Evolutionary conservation across 305 asterid genomes (phyloP).

Genomic region (Fraxinus platypoda): DNA sequence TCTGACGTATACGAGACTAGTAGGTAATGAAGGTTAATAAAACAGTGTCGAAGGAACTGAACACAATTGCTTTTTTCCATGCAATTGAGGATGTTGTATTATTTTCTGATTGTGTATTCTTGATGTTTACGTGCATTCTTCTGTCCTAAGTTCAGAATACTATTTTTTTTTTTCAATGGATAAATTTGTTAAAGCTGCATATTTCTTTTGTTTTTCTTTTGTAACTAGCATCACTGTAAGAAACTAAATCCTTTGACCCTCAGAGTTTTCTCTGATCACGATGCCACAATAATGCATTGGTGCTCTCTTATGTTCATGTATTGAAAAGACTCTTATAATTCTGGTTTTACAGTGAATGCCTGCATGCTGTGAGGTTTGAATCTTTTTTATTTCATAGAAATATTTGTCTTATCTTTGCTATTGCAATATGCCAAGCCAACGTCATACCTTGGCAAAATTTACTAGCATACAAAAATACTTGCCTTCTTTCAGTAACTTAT

Average conservation of each 20-base stretch:
- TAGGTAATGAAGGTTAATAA: slow-evolving; percentile 5
- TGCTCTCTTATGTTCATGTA: neutral
- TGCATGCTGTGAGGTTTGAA: neutral
- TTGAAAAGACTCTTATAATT: too few relatives aligned
- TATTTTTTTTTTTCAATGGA: neutral
- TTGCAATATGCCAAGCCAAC: slow-evolving; percentile 2
- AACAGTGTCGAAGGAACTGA: neutral
- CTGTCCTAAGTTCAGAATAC: neutral
- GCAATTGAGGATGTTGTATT: slow-evolving; percentile 3
- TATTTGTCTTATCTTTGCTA: neutral
- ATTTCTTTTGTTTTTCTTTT: neutral
- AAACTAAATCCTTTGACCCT: neutral
- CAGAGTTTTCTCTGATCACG: neutral
- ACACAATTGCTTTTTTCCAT: neutral
- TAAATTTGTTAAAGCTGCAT: neutral
- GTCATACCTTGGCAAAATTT: neutral
- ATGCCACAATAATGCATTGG: neutral
- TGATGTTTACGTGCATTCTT: slow-evolving; percentile 15
- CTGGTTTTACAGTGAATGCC: neutral
- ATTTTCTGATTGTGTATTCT: neutral
- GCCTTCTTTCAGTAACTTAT: slow-evolving; percentile 19
- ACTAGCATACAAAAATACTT: slow-evolving; percentile 4
- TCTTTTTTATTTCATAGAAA: neutral
- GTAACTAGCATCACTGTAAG: neutral
- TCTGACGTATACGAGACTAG: neutral